A percentile compares a stretch with the other conserved stretches of the same genome.
phyloP scores from a whole-genome alignment of 805 yeast genomes.

The Torulaspora franciscae region DNA sequence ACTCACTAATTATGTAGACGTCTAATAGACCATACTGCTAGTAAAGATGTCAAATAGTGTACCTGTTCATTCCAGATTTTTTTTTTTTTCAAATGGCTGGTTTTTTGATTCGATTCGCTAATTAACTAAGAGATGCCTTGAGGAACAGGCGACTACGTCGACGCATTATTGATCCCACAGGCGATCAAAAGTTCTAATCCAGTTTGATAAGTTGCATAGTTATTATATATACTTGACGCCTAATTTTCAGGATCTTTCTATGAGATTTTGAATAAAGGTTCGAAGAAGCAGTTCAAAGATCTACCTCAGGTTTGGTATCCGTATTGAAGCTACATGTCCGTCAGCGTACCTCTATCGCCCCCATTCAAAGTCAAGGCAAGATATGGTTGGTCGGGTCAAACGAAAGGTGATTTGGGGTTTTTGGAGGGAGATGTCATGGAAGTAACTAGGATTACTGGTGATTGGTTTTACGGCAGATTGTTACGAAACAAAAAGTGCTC shows the following conservation, averaged over 20 bases:
- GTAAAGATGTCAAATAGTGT: neutral
- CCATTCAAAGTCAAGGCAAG: constrained; percentile 78
- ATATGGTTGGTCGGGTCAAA: constrained; percentile 92
- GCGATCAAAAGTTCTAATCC: neutral
- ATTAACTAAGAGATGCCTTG: neutral
- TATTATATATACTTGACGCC: constrained; percentile 2
- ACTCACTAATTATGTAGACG: constrained; percentile 23
- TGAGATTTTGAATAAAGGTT: neutral
- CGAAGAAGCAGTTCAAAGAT: neutral
- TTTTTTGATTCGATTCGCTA: neutral
- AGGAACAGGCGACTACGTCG: constrained; percentile 4
- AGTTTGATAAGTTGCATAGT: neutral
- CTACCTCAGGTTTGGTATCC: neutral
- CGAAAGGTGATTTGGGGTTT: constrained; percentile 85
- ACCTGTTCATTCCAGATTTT: neutral
- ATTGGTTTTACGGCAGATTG: constrained; percentile 86
- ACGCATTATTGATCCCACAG: neutral
- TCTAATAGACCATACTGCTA: constrained; percentile 1
- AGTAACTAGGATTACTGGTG: constrained; percentile 79
- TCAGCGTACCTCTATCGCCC: constrained; percentile 36
- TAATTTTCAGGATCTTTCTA: neutral
- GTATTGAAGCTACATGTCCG: constrained; percentile 12
- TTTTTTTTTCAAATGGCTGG: constrained; percentile 15
- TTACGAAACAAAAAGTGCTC: constrained; percentile 66
- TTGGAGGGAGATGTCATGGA: constrained; percentile 90